Evolutionary conservation across 352 stramenopile species (phyloP).

Genomic region (Globisporangium abappressorium): DNA sequence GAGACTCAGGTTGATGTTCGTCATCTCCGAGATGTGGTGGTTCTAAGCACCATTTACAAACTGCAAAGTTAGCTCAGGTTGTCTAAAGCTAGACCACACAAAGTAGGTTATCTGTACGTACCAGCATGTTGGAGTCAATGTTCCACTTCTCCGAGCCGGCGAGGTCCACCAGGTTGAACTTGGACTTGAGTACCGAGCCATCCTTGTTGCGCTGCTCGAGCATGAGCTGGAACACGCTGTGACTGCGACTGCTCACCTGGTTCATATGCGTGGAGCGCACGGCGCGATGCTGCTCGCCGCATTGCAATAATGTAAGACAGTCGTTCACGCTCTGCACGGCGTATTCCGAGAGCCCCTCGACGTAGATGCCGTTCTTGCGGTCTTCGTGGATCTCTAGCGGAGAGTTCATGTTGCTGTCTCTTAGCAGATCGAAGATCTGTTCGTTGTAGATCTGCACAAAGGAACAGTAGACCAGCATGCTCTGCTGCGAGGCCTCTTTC

Average conservation of each 20-base stretch:
- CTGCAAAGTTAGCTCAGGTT: not conserved
- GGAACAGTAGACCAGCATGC: constrained; percentile 65
- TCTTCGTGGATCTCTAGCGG: constrained; percentile 87
- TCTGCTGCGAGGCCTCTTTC: constrained; percentile 38
- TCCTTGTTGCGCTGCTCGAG: constrained; percentile 76
- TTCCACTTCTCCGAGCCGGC: constrained; percentile 94
- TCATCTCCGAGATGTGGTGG: constrained; percentile 91
- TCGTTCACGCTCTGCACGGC: constrained; percentile 81
- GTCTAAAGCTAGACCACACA: not conserved
- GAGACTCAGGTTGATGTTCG: constrained; percentile 93
- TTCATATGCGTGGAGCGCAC: constrained; percentile 92
- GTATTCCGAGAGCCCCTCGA: constrained; percentile 91
- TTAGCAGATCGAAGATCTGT: constrained; percentile 86
- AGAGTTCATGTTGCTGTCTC: constrained; percentile 71
- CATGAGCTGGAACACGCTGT: constrained; percentile 88
- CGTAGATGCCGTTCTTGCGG: constrained; percentile 85
- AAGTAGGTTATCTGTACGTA: constrained; percentile 13
- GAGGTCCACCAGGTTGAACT: constrained; percentile 95
- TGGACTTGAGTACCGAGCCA: constrained; percentile 80
- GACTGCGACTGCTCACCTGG: constrained; percentile 84
- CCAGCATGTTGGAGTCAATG: constrained; percentile 72
- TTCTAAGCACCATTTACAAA: constrained; percentile 24
- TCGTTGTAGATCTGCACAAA: constrained; percentile 94
- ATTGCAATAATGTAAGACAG: constrained; percentile 81
- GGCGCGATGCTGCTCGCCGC: constrained; percentile 83